Evolutionary conservation across 1,284 basidiomycete species (phyloP).

Genomic region (Heterobasidion irregulare): DNA sequence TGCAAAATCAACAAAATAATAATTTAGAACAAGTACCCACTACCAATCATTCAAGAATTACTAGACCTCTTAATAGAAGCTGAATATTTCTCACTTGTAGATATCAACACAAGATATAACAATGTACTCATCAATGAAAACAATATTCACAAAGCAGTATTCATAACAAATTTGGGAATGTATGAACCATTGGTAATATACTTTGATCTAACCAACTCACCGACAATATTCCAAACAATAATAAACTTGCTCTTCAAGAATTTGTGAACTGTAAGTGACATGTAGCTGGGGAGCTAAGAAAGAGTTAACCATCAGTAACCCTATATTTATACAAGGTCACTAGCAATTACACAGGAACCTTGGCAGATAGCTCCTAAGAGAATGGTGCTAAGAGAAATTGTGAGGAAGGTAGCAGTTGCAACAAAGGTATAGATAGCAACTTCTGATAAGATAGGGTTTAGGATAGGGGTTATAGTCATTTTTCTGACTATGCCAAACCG

Average conservation of each 20-base stretch:
- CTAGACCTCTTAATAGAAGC: constrained; percentile 4
- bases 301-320: too few species aligned
- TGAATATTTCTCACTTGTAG: constrained; percentile 9
- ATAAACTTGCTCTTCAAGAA: constrained; percentile 18
- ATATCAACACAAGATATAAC: constrained; percentile 4
- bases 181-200: constrained; percentile 21
- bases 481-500: too few species aligned
- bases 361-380: too few species aligned
- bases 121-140: constrained; percentile 15
- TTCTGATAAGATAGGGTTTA: too few species aligned
- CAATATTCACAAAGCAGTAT: constrained; percentile 9
- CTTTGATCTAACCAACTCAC: constrained; percentile 20
- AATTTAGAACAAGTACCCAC: constrained; percentile 4
- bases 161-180: constrained; percentile 18
- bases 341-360: too few species aligned
- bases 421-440: too few species aligned
- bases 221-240: constrained; percentile 15
- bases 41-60: constrained; percentile 4
- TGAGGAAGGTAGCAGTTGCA: too few species aligned
- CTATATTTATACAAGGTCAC: too few species aligned
- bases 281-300: too few species aligned
- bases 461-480: too few species aligned
- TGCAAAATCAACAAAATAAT: constrained; percentile 10
- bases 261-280: too few species aligned
- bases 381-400: too few species aligned